Percentiles rank a stretch among this genome's conserved stretches.
Conservation (phyloP, 2,329 filamentous ascomycete genomes). For the Xylariomycetidae sp. region DNA sequence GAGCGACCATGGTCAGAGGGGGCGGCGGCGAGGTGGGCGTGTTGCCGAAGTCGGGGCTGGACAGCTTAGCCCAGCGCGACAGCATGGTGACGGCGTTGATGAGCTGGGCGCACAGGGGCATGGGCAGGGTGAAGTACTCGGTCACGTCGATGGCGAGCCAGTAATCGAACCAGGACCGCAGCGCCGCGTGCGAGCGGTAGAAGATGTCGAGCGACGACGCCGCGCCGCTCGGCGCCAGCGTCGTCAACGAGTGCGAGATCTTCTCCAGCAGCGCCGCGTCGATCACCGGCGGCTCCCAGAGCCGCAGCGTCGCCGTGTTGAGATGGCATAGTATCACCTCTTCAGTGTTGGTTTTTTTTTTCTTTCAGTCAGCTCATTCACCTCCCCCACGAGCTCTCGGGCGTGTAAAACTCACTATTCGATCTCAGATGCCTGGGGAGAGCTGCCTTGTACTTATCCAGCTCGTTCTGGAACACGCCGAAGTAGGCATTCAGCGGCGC, state of each 20-base stretch:
- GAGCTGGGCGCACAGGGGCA: constrained; percentile 40
- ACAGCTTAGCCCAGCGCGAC: constrained; percentile 45
- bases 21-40: too few species aligned
- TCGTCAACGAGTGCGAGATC: constrained; percentile 38
- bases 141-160: constrained; percentile 40
- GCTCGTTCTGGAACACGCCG: constrained; percentile 40
- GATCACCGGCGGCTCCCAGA: constrained; percentile 44
- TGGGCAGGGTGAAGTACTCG: constrained; percentile 41
- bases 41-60: constrained; percentile 27
- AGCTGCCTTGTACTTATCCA: constrained; percentile 35
- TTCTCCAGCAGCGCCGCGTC: constrained; percentile 36
- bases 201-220: constrained; percentile 45
- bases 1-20: not conserved
- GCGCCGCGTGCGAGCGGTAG: constrained; percentile 42
- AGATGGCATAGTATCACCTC: constrained; percentile 36
- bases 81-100: constrained; percentile 48
- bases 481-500: constrained; percentile 42
- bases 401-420: constrained; percentile 37
- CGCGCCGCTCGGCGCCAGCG: constrained; percentile 29
- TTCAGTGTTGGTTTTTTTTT: too few species aligned
- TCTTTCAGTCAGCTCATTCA: too few species aligned
- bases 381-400: too few species aligned
- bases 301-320: constrained; percentile 35
- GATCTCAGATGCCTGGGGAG: constrained; percentile 31
- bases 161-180: constrained; percentile 45